Evolutionary conservation across 768 basidiomycete species (phyloP).

Genomic region (Phanerodontia chrysosporium): DNA sequence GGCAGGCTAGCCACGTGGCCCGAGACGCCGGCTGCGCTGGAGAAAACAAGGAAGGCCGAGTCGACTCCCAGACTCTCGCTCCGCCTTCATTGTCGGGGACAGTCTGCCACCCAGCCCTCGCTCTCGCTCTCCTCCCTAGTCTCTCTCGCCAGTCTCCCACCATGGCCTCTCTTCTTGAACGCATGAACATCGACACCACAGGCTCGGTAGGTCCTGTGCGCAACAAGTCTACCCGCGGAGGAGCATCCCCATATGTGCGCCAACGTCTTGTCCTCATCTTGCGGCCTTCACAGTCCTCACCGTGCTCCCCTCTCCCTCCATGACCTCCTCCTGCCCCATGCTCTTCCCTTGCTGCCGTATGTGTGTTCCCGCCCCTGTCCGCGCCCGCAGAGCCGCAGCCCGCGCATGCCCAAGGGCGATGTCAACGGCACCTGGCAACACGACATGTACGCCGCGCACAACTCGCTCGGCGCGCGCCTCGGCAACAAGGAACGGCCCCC

Average conservation of each 20-base stretch:
- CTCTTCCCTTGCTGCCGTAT: not conserved
- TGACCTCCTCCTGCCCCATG: not conserved
- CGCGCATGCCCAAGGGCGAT: conserved; percentile 60
- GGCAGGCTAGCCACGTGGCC: no score
- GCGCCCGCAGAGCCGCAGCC: conserved; percentile 31
- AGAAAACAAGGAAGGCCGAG: not conserved
- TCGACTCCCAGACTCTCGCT: not conserved
- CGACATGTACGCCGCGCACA: conserved; percentile 53
- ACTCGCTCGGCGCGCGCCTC: conserved; percentile 53
- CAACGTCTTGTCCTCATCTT: conserved; percentile 15
- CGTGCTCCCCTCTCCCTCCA: conserved; percentile 1
- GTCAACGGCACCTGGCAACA: conserved; percentile 67
- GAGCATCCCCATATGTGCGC: conserved; percentile 54
- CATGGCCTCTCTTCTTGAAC: conserved; percentile 33
- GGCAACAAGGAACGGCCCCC: conserved; percentile 39
- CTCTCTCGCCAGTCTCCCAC: conserved; percentile 1
- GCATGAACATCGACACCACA: conserved; percentile 42
- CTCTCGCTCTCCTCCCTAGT: not conserved
- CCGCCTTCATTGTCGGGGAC: conserved; percentile 7
- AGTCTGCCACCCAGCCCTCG: not conserved
- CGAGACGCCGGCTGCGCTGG: not conserved
- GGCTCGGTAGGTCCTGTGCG: conserved; percentile 44
- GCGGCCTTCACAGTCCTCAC: conserved; percentile 12
- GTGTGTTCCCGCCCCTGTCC: not conserved
- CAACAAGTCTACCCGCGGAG: conserved; percentile 30